phyloP scores from a whole-genome alignment of 2,329 filamentous ascomycete species.

The Xylaria hypoxylon region DNA sequence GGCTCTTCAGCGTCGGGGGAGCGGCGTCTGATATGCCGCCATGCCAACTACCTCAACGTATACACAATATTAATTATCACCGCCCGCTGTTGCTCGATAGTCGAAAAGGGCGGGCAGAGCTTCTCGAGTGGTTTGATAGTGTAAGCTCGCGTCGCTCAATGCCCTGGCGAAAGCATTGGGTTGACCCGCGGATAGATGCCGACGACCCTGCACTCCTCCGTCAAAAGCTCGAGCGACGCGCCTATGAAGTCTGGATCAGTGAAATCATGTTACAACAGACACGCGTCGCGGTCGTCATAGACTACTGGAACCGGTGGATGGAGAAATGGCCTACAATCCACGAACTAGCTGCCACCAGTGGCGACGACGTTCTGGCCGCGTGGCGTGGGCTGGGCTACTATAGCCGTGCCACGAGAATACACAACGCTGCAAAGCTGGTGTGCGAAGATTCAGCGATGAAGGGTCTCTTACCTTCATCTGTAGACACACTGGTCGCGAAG shows the following conservation, averaged over 20 bases:
- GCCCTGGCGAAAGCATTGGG: constrained; percentile 71
- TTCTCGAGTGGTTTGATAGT: constrained; percentile 65
- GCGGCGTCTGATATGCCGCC: constrained; percentile 11
- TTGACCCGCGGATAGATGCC: constrained; percentile 55
- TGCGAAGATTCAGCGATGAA: constrained; percentile 55
- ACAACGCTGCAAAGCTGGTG: constrained; percentile 66
- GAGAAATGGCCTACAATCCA: constrained; percentile 69
- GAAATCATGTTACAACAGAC: constrained; percentile 77
- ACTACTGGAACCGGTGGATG: constrained; percentile 74
- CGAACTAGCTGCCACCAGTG: constrained; percentile 63
- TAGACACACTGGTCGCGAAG: constrained; percentile 59
- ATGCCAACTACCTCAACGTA: constrained; percentile 46
- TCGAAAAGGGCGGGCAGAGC: constrained; percentile 50
- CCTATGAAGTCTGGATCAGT: constrained; percentile 75
- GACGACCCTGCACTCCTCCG: constrained; percentile 52
- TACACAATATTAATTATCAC: constrained; percentile 61
- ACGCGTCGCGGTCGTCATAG: constrained; percentile 70
- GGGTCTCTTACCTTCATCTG: constrained; percentile 63
- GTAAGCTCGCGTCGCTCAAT: constrained; percentile 62
- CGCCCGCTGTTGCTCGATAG: constrained; percentile 61
- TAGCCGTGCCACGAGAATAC: constrained; percentile 70
- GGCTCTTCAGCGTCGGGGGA: constrained; percentile 41
- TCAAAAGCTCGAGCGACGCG: constrained; percentile 62
- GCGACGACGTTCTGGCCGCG: constrained; percentile 67
- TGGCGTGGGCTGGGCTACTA: constrained; percentile 75